Percentiles rank a stretch among this genome's conserved stretches.
These are phyloP conservation scores for Middelhovenomyces tepae DNA, from an alignment of 805 yeast species.

Conservation along the genomic window DNA sequence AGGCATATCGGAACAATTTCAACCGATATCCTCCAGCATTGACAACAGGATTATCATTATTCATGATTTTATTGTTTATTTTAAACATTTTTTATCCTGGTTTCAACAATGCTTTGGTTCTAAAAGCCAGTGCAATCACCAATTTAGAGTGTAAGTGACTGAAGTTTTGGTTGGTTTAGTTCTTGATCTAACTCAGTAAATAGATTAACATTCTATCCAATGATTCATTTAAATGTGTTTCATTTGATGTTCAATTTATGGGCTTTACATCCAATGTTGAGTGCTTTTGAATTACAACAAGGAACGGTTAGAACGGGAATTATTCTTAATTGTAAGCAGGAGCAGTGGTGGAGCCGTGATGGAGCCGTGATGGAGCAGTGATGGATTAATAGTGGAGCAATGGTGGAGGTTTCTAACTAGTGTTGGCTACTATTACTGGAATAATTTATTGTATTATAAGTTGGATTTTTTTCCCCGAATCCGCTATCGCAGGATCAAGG, in stretches of 20 bases:
- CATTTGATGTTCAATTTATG: conserved; percentile 56
- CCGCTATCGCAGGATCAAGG: conserved; percentile 53
- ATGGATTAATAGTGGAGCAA: no score
- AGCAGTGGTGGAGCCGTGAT: no score
- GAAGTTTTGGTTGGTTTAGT: conserved; percentile 8
- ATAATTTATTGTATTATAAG: conserved; percentile 43
- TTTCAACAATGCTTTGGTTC: conserved; percentile 34
- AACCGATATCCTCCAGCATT: conserved; percentile 17
- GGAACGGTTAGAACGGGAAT: conserved; percentile 86
- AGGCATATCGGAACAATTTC: neutral
- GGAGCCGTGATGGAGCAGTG: no score
- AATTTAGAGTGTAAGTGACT: conserved; percentile 31
- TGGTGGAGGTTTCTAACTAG: no score
- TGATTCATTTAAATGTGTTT: conserved; percentile 52
- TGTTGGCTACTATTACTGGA: conserved; percentile 62
- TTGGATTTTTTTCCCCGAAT: conserved; percentile 38
- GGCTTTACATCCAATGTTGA: conserved; percentile 50
- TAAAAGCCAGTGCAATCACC: conserved; percentile 49
- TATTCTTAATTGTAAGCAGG: conserved; percentile 44
- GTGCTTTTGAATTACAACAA: conserved; percentile 57
- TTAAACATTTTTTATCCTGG: conserved; percentile 10
- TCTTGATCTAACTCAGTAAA: conserved; percentile 26
- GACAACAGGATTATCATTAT: conserved; percentile 18
- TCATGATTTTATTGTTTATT: conserved; percentile 12
- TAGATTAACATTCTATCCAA: conserved; percentile 60